These are phyloP conservation scores for Rhodotorula sp. DNA, from an alignment of 1,284 basidiomycete species.

Conservation along the genomic window DNA sequence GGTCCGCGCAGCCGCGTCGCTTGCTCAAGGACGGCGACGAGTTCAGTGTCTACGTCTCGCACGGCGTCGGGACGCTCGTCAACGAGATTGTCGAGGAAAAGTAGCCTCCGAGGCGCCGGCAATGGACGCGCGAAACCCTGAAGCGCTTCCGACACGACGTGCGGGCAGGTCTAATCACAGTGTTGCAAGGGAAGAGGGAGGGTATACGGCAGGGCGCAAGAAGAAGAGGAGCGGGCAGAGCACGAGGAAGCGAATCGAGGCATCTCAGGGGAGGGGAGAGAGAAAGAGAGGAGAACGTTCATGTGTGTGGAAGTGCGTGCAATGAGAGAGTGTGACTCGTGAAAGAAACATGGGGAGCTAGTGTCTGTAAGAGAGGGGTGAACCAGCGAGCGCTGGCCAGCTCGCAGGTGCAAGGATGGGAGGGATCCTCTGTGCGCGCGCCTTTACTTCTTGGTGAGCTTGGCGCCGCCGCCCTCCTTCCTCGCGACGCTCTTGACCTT, in stretches of 20 bases:
- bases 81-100: slow-evolving; percentile 53
- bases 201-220: not conserved
- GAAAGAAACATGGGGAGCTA: not conserved
- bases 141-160: too few species aligned
- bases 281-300: not conserved
- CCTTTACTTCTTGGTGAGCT: slow-evolving; percentile 9
- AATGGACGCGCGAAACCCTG: not conserved
- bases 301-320: not conserved
- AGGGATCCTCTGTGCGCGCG: not conserved
- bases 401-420: not conserved
- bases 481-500: slow-evolving; percentile 1
- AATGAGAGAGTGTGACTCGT: not conserved
- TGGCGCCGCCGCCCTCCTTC: not conserved
- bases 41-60: slow-evolving; percentile 52
- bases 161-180: too few species aligned
- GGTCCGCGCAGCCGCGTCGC: slow-evolving; percentile 46
- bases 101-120: slow-evolving; percentile 21
- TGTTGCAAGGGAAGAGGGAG: not conserved
- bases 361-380: slow-evolving; percentile 1
- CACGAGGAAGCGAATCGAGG: too few species aligned
- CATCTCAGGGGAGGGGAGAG: not conserved
- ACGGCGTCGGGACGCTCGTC: slow-evolving; percentile 54
- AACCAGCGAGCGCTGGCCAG: not conserved
- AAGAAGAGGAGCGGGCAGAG: too few species aligned
- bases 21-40: slow-evolving; percentile 51